Base-by-base conservation (phyloP, 2,329 filamentous ascomycete genomes). In the Tolypocladium ophioglossoides region DNA sequence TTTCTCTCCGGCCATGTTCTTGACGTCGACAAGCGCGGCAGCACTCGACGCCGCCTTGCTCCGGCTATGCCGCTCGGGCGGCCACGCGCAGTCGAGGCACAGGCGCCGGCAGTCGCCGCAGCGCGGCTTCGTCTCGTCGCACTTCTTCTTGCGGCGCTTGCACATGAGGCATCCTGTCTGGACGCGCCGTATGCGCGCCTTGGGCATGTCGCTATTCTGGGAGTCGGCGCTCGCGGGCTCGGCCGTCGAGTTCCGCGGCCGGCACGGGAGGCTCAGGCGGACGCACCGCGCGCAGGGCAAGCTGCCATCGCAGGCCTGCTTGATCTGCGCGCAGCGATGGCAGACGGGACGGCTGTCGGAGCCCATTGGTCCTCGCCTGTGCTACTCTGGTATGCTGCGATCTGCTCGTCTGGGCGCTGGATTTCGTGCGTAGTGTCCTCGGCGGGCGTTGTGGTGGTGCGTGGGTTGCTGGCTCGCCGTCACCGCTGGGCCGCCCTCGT, bases 131-230 rank as follows among this genome's bases (percentile, higher is more conserved):
- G 60, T 62, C 62, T 76, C 74, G 55, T 75, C 73, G 61, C 73
- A 76, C 61, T 76, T 76, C 67, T 75, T 75, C 65, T 75, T 75
- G 47, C 73, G 69, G 30, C 66, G 66, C 59, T 74, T 72, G 62
- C 73, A 76, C 57, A 72, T 74, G 51, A 73, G 57, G 58, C 73
- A 76, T 14, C 73, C 73, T 35, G 68, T 70, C 60, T 70, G 67
- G 4, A 69, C 67, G 35, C 67, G 61, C 9, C 64, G 60, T 39
- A 69, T 70, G 40, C 63, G 64, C 5, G 66, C 67, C 57, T 68
- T 70, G 53, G 67, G 66, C 34, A 60, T 47, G n/a, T 67, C 60
- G 7, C 56, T 58, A 2, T 34, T 41, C 9, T 41, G 51, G 10
- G 49, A 32, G 20, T 59, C 58, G 34, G 55, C 47, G 32, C 20